These are phyloP conservation scores for Perkinsus olseni DNA, from an alignment of 169 alveolate genomes.

Conservation along the genomic window DNA sequence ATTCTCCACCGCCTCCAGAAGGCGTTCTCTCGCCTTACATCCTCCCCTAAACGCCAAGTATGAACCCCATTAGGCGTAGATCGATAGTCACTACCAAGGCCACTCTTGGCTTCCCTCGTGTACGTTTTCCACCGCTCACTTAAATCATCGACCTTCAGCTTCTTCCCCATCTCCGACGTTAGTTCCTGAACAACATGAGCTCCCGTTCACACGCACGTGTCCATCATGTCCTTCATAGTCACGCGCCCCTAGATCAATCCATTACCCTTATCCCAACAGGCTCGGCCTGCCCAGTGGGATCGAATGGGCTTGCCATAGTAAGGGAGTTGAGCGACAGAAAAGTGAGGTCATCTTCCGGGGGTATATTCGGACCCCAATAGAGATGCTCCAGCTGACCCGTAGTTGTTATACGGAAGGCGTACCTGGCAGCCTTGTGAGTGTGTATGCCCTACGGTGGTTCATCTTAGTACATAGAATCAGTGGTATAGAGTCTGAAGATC, in stretches of 20 bases:
- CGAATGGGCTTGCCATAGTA: neutral
- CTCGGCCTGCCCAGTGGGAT: neutral
- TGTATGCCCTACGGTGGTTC: neutral
- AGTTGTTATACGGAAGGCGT: neutral
- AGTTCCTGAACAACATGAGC: neutral
- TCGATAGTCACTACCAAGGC: neutral
- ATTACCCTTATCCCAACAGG: neutral
- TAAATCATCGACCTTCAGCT: neutral
- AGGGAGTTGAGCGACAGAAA: neutral
- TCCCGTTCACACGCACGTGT: too few relatives aligned
- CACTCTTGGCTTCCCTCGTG: neutral
- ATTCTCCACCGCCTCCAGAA: neutral
- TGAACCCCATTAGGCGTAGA: neutral
- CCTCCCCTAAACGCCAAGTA: neutral
- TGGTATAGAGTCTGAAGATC: neutral
- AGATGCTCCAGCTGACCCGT: neutral
- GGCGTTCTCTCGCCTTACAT: neutral
- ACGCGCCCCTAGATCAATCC: neutral
- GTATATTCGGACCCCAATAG: neutral
- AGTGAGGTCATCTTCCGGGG: neutral
- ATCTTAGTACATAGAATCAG: neutral
- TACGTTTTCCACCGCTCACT: neutral
- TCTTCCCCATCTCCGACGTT: neutral
- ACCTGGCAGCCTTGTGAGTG: neutral
- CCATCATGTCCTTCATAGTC: too few relatives aligned